A percentile compares a stretch with the other conserved stretches of the same genome.
phyloP scores from a whole-genome alignment of 192 early-diverging fungal genomes.

The Cetraspora pellucida region DNA sequence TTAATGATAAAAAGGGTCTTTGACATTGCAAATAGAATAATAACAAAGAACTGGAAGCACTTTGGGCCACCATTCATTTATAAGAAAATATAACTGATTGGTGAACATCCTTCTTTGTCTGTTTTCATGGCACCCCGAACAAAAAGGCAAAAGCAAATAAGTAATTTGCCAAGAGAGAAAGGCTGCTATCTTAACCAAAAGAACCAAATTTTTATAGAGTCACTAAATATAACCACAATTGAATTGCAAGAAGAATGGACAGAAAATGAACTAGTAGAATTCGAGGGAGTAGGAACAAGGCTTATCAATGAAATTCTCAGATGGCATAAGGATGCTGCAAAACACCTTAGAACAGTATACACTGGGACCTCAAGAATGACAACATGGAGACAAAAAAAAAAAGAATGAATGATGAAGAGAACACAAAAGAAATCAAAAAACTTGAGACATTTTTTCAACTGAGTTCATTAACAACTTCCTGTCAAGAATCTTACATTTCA shows the following conservation, averaged over 20 bases:
- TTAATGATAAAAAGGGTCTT: too few relatives aligned
- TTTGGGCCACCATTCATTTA: too few relatives aligned
- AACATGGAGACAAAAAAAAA: conserved; percentile 3
- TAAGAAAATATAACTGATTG: too few relatives aligned
- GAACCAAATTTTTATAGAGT: background rate
- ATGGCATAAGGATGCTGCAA: background rate
- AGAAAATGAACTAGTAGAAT: background rate
- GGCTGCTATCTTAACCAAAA: background rate
- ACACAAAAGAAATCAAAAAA: conserved; percentile 4
- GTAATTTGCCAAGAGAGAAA: conserved; percentile 5
- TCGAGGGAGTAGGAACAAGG: background rate
- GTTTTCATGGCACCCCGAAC: background rate
- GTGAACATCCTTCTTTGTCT: too few relatives aligned
- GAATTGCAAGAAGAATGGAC: background rate
- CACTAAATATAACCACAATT: background rate
- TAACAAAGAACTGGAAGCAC: too few relatives aligned
- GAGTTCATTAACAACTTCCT: background rate
- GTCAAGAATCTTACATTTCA: background rate
- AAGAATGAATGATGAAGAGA: background rate
- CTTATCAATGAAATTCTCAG: conserved; percentile 9
- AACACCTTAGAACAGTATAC: background rate
- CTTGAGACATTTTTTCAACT: conserved; percentile 7
- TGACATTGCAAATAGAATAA: too few relatives aligned
- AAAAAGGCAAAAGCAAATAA: conserved; percentile 12
- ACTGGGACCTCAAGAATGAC: conserved; percentile 1